A percentile compares a stretch with the other conserved stretches of the same genome.
phyloP scores from a whole-genome alignment of 1,284 basidiomycete species.

The Rhodotorula sp. region DNA sequence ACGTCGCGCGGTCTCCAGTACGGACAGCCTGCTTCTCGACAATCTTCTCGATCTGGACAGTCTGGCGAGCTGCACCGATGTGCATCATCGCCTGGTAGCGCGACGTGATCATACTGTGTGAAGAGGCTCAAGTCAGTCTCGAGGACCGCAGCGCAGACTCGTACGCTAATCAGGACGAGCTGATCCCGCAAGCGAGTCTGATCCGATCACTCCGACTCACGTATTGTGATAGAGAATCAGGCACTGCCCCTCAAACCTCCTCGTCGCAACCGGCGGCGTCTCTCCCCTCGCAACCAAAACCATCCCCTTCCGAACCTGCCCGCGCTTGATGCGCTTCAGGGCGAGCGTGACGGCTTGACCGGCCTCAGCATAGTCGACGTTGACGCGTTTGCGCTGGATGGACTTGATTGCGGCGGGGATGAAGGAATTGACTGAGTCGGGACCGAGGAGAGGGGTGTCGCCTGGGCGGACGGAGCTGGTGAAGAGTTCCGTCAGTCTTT shows the following conservation, averaged over 20 bases:
- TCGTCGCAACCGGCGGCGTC: constrained; percentile 65
- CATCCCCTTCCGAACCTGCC: constrained; percentile 83
- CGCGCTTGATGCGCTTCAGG: constrained; percentile 80
- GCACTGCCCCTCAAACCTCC: constrained; percentile 76
- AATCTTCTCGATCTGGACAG: constrained; percentile 76
- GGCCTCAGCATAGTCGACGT: constrained; percentile 80
- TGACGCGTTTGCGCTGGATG: constrained; percentile 90
- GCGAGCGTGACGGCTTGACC: constrained; percentile 94
- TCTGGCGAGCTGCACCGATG: constrained; percentile 75
- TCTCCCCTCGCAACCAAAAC: constrained; percentile 80
- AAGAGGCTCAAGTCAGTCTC: background rate
- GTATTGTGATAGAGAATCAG: constrained; percentile 76
- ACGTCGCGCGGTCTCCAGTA: constrained; percentile 35
- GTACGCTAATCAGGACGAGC: background rate
- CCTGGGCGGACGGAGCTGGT: constrained; percentile 16
- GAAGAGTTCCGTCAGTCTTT: too few relatives aligned
- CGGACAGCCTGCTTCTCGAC: constrained; percentile 62
- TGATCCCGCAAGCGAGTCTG: constrained; percentile 47
- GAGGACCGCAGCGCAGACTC: too few relatives aligned
- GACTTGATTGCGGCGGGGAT: constrained; percentile 77
- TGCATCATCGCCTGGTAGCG: constrained; percentile 46
- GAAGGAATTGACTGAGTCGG: constrained; percentile 90
- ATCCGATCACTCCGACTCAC: constrained; percentile 3
- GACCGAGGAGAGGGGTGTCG: constrained; percentile 81
- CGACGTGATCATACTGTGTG: constrained; percentile 16